These are phyloP conservation scores for Biscutella laevigata DNA, from an alignment of 441 rosid genomes.

Conservation along the genomic window DNA sequence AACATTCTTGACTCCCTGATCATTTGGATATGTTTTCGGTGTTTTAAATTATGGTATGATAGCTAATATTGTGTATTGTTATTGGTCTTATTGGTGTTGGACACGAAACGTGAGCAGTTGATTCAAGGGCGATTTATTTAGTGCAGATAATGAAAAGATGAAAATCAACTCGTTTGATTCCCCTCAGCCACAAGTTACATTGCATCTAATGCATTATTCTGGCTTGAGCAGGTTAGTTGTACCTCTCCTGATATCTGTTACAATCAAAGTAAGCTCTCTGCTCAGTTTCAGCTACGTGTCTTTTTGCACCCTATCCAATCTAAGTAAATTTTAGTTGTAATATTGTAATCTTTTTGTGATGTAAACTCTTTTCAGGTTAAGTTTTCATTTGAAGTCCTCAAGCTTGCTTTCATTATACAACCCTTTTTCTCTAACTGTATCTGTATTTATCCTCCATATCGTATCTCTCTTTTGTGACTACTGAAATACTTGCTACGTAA, in stretches of 20 bases:
- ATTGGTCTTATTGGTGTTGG: not conserved
- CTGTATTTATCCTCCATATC: not conserved
- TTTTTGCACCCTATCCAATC: constrained; percentile 23
- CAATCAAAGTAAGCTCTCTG: constrained; percentile 59
- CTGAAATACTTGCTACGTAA: not conserved
- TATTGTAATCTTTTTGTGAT: not conserved
- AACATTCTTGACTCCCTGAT: constrained; percentile 47
- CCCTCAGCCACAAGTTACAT: constrained; percentile 42
- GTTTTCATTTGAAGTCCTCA: not conserved
- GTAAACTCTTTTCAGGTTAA: not conserved
- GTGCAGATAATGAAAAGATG: constrained; percentile 35
- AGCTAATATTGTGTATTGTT: not conserved
- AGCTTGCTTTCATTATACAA: not conserved
- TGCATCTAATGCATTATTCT: constrained; percentile 38
- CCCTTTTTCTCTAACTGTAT: not conserved
- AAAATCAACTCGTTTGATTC: constrained; percentile 37
- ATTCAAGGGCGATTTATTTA: not conserved
- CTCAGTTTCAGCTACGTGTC: not conserved
- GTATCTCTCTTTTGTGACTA: not conserved
- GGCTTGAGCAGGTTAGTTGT: constrained; percentile 55
- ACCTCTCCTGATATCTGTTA: constrained; percentile 49
- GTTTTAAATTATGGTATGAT: constrained; percentile 52
- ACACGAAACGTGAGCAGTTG: not conserved
- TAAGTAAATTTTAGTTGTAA: constrained; percentile 25
- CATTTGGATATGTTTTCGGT: constrained; percentile 47